Conservation (phyloP, 2,329 filamentous ascomycete species). For the Knufia fluminis region DNA sequence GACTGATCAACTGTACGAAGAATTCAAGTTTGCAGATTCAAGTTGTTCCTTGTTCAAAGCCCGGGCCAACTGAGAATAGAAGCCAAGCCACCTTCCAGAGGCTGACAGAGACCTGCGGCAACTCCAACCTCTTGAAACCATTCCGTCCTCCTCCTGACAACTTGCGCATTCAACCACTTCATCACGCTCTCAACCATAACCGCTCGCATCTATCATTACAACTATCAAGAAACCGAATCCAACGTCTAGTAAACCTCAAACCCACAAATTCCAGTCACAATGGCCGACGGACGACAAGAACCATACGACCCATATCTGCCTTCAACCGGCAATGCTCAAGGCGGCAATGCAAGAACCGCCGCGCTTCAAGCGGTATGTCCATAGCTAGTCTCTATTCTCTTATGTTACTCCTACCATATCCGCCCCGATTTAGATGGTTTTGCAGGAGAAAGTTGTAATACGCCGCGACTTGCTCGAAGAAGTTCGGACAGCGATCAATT, state of each 20-base stretch:
- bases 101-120: slow-evolving; percentile 3
- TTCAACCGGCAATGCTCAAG: slow-evolving; percentile 35
- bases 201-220: neutral
- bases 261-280: slow-evolving; percentile 28
- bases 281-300: slow-evolving; percentile 48
- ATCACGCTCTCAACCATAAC: neutral
- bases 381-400: neutral
- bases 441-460: no score
- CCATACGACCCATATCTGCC: slow-evolving; percentile 89
- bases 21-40: no score
- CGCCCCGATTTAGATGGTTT: no score
- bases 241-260: neutral
- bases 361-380: slow-evolving; percentile 79
- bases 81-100: slow-evolving; percentile 6
- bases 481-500: no score
- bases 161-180: neutral
- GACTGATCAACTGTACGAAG: no score
- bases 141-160: slow-evolving; percentile 2
- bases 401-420: neutral
- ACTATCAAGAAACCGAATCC: neutral
- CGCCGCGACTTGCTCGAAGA: no score
- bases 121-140: slow-evolving; percentile 8
- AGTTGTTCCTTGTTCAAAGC: neutral
- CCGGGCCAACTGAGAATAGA: neutral
- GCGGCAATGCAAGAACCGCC: slow-evolving; percentile 56